A percentile compares a stretch with the other conserved stretches of the same genome.
These are phyloP conservation scores for Flaveria robusta DNA, from an alignment of 129 eudicot species.

Conservation along the genomic window DNA sequence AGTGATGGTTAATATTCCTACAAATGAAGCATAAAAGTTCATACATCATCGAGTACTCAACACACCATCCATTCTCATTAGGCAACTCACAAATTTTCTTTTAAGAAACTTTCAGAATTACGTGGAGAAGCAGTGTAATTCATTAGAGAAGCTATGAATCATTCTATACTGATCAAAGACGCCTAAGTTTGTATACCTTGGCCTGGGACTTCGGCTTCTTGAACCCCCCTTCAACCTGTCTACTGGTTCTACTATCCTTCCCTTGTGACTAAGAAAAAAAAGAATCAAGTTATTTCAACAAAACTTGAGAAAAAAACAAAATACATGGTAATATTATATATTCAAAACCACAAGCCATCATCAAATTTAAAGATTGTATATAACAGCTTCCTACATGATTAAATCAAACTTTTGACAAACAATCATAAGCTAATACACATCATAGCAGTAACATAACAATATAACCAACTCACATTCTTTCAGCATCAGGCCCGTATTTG, in stretches of 20 bases:
- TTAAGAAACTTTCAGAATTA: neutral
- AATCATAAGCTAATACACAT: neutral
- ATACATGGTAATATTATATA: neutral
- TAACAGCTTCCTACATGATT: neutral
- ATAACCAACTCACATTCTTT: slow-evolving; percentile 64
- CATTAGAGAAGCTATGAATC: neutral
- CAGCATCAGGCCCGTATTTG: slow-evolving; percentile 97
- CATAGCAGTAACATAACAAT: neutral
- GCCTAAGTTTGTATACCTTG: slow-evolving; percentile 53
- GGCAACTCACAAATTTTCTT: neutral
- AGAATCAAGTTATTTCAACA: neutral
- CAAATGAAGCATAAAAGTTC: neutral
- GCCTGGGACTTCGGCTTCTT: slow-evolving; percentile 93
- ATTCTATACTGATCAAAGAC: neutral
- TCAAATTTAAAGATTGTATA: neutral
- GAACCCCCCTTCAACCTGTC: slow-evolving; percentile 65
- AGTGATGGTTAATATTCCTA: neutral
- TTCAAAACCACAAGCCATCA: neutral
- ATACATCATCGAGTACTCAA: neutral
- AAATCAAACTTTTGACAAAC: slow-evolving; percentile 8
- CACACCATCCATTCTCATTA: neutral
- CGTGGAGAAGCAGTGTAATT: no score
- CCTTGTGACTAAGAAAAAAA: slow-evolving; percentile 56
- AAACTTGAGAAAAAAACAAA: neutral
- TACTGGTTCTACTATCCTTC: slow-evolving; percentile 71